phyloP scores from a whole-genome alignment of 768 basidiomycete genomes.

The Boletales sp. region DNA sequence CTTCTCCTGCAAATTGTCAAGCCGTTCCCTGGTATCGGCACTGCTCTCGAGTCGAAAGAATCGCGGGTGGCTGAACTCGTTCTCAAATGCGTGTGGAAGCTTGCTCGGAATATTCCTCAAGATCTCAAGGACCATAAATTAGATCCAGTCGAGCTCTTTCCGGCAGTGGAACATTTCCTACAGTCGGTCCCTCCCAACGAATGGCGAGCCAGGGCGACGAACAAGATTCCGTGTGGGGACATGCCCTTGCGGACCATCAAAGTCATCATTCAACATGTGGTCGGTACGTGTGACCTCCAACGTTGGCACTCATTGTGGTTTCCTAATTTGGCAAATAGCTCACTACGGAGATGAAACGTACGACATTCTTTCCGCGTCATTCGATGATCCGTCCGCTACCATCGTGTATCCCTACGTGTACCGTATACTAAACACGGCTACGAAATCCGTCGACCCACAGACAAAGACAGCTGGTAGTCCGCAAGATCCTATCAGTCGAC shows the following conservation, averaged over 20 bases:
- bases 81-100: constrained; percentile 96
- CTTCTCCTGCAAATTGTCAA: constrained; percentile 80
- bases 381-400: constrained; percentile 96
- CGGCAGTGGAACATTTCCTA: constrained; percentile 90
- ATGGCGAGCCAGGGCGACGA: constrained; percentile 89
- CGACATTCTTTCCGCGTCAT: constrained; percentile 83
- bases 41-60: constrained; percentile 71
- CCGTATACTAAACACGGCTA: constrained; percentile 75
- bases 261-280: constrained; percentile 95
- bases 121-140: constrained; percentile 77
- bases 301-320: constrained; percentile 4
- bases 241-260: constrained; percentile 98
- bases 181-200: constrained; percentile 93
- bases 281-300: constrained; percentile 58
- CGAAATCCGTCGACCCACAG: constrained; percentile 38
- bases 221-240: constrained; percentile 91
- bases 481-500: constrained; percentile 40
- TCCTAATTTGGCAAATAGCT: constrained; percentile 39
- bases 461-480: constrained; percentile 22
- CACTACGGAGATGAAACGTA: constrained; percentile 89
- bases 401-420: constrained; percentile 96
- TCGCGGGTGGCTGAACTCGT: constrained; percentile 90
- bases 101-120: constrained; percentile 91
- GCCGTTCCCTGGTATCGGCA: constrained; percentile 75
- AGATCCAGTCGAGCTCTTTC: constrained; percentile 85